A percentile compares a stretch with the other conserved stretches of the same genome.
Evolutionary conservation across 257 asterid genomes (phyloP).

Genomic region (Gentiana macrophylla): DNA sequence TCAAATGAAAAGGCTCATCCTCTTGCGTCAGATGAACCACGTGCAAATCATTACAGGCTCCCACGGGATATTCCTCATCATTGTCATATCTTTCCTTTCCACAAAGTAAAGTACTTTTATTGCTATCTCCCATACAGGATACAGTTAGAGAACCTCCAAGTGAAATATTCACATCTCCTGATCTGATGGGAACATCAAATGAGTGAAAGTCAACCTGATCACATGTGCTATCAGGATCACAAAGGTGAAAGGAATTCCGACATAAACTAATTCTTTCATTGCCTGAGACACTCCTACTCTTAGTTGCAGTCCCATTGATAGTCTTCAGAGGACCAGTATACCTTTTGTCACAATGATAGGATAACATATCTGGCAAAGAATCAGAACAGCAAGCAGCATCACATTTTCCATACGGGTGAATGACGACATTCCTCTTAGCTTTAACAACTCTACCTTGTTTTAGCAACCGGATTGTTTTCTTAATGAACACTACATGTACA

Average conservation of each 20-base stretch:
- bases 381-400: conserved; percentile 13
- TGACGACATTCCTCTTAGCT: conserved; percentile 49
- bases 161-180: conserved; percentile 28
- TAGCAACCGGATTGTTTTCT: conserved; percentile 61
- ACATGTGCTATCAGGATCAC: conserved; percentile 33
- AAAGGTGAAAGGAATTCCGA: conserved; percentile 24
- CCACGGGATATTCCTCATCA: conserved; percentile 8
- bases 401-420: conserved; percentile 30
- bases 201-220: conserved; percentile 28
- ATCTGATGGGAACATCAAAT: conserved; percentile 59
- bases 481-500: conserved; percentile 81
- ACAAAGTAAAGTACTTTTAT: conserved; percentile 33
- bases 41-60: conserved; percentile 4
- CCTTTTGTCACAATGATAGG: conserved; percentile 14
- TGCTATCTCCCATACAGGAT: conserved; percentile 34
- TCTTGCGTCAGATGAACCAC: conserved; percentile 13
- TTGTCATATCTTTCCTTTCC: conserved; percentile 25
- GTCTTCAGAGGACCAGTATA: conserved; percentile 10
- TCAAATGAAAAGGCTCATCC: conserved; percentile 10
- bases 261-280: conserved; percentile 25
- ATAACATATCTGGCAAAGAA: conserved; percentile 1
- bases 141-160: conserved; percentile 30
- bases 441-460: conserved; percentile 66
- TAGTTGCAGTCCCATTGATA: conserved; percentile 27
- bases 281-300: conserved; percentile 33